These are phyloP conservation scores for Trichoderma erinaceum DNA, from an alignment of 495 filamentous ascomycete species.

Conservation along the genomic window DNA sequence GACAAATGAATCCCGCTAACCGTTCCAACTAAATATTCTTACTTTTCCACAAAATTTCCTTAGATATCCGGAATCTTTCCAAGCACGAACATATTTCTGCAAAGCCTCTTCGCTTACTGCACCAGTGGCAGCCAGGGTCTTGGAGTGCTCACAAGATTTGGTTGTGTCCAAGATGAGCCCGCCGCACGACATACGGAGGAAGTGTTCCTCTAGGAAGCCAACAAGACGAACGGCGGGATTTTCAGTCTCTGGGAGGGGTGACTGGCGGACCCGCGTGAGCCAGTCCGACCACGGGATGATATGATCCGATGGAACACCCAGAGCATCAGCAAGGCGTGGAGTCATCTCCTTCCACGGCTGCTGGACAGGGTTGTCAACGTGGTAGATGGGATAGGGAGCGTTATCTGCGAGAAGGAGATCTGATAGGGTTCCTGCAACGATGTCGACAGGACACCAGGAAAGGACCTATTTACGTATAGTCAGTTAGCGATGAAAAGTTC, in stretches of 20 bases:
- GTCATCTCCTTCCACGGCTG: conserved; percentile 45
- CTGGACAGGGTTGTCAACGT: conserved; percentile 49
- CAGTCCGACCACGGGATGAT: conserved; percentile 44
- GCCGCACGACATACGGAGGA: conserved; percentile 48
- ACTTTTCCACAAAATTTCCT: no score
- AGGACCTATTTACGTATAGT: no score
- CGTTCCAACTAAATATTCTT: no score
- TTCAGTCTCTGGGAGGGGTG: conserved; percentile 24
- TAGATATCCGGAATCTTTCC: conserved; percentile 35
- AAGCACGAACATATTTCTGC: conserved; percentile 35
- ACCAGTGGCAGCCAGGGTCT: conserved; percentile 27
- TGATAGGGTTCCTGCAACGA: no score
- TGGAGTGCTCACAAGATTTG: conserved; percentile 38
- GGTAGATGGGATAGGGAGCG: conserved; percentile 40
- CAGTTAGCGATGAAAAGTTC: no score
- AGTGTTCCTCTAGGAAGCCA: conserved; percentile 49
- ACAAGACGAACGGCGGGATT: conserved; percentile 43
- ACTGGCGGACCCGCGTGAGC: conserved; percentile 36
- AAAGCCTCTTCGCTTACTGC: conserved; percentile 37
- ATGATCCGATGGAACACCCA: conserved; percentile 31
- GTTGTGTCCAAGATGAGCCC: conserved; percentile 41
- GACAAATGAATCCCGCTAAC: no score
- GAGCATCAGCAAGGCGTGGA: conserved; percentile 34
- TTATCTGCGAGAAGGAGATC: not conserved
- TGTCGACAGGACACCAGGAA: no score